Evolutionary conservation across 78 protist genomes (phyloP).

Genomic region (Dictyostelium firmibasis): DNA sequence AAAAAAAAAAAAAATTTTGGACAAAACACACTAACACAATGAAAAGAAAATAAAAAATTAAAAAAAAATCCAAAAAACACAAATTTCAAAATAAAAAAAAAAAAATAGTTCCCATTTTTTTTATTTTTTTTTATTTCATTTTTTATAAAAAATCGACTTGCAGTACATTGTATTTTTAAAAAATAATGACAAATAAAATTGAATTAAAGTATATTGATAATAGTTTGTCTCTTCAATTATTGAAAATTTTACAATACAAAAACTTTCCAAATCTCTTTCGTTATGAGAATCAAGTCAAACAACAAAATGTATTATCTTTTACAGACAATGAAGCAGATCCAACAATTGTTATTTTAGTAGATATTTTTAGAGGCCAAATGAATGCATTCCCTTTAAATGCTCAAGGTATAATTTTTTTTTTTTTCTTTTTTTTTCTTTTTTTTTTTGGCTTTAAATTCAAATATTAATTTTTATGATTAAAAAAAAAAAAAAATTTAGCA

Average conservation of each 20-base stretch:
- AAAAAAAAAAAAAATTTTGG: too few species aligned
- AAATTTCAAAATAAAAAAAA: too few species aligned
- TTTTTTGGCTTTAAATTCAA: too few species aligned
- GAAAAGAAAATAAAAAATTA: constrained; percentile 40
- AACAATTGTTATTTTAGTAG: background rate
- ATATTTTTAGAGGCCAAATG: constrained; percentile 28
- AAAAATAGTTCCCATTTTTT: too few species aligned
- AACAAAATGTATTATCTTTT: background rate
- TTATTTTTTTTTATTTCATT: too few species aligned
- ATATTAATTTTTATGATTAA: too few species aligned
- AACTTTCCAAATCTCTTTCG: background rate
- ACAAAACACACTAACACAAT: too few species aligned
- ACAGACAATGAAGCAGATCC: constrained; percentile 9
- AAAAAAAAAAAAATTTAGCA: background rate
- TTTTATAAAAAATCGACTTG: background rate
- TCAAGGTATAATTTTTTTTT: background rate
- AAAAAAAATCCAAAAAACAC: constrained; percentile 29
- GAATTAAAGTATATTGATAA: background rate
- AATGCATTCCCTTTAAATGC: background rate
- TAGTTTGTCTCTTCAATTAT: background rate
- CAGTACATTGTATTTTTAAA: too few species aligned
- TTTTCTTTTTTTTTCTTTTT: too few species aligned
- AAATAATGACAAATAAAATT: background rate
- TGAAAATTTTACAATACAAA: background rate
- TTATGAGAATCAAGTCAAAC: background rate